Evolutionary conservation across 768 basidiomycete species (phyloP), one percentile per base, ranked within the genome.

Genomic region (Termitomyces heimii): DNA sequence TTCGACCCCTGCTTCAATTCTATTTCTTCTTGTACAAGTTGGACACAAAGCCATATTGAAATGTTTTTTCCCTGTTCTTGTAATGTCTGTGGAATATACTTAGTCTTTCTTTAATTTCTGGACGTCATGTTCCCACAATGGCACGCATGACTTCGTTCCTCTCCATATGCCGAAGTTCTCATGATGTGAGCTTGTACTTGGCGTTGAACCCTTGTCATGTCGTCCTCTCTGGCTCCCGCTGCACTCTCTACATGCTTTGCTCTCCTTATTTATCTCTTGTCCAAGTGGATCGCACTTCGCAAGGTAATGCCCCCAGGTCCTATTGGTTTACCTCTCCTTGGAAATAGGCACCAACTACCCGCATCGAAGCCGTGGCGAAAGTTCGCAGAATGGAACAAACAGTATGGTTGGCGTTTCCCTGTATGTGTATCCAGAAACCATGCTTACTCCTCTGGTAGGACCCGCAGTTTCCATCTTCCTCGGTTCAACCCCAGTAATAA

Each of bases 261-360:
- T 16, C 63, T 62, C 26, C 22, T 66, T 5, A 13, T 70, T 2
- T 68, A 64, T 46, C 60, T 60, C 9, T 32, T 68, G 5, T 42
- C 70, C 45, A 65, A 67, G 57, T 73, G 73, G 73, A 51, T 63
- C 39, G 63, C 61, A 28, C 61, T 68, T 24, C 66, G 74, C 2
- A 66, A 63, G 47, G 44, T 62, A 18, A 76, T 78, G 75, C 79
- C 79, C 20, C 78, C 79, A 0, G 79, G 78, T 5, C 79, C 79
- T 50, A 63, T 70, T 2, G 75, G 76, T 24, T 62, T 79, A 24
- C 78, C 78, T 5, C 71, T 68, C 51, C 69, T 80, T 26, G 80
- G 81, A 0, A 82, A 80, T 60, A 65, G 67, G 32, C 70, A 77
- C 55, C 76, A 81, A 55, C 65, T 80, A 18, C 80, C 80, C 10